phyloP scores from a whole-genome alignment of 768 basidiomycete species.

The Phlebiopsis gigantea region DNA sequence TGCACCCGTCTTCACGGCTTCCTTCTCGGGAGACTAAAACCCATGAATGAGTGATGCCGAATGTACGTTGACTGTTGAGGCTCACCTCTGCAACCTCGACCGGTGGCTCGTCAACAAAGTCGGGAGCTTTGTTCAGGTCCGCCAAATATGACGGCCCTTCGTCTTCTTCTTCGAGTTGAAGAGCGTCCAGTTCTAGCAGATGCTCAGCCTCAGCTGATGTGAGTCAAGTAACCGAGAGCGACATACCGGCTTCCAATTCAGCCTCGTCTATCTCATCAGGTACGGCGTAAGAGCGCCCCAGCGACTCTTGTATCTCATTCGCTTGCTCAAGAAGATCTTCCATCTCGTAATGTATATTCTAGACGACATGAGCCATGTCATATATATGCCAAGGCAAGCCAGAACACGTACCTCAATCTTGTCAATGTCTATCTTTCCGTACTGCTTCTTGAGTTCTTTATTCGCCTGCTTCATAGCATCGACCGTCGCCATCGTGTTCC shows the following conservation, averaged over 20 bases:
- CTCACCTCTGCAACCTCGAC: slow-evolving; percentile 60
- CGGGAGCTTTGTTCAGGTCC: slow-evolving; percentile 83
- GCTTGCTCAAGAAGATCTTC: slow-evolving; percentile 95
- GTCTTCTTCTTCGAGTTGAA: slow-evolving; percentile 88
- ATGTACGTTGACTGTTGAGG: slow-evolving; percentile 1
- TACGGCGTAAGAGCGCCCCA: slow-evolving; percentile 91
- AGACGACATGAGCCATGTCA: neutral
- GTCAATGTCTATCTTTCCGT: slow-evolving; percentile 95
- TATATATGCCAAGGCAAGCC: neutral
- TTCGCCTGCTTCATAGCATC: slow-evolving; percentile 96
- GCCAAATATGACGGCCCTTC: slow-evolving; percentile 86
- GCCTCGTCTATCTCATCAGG: slow-evolving; percentile 98
- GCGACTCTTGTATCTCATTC: slow-evolving; percentile 94
- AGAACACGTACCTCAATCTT: slow-evolving; percentile 90
- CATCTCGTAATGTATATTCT: slow-evolving; percentile 98
- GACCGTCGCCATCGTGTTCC: slow-evolving; percentile 92
- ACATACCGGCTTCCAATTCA: slow-evolving; percentile 89
- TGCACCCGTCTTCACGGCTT: slow-evolving; percentile 29
- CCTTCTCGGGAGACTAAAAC: slow-evolving; percentile 20
- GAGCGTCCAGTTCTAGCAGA: slow-evolving; percentile 80
- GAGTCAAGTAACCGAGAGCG: neutral
- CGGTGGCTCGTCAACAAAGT: slow-evolving; percentile 89
- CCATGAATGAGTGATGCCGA: too few relatives aligned
- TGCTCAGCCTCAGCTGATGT: neutral
- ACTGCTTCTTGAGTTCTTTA: slow-evolving; percentile 95